Evolutionary conservation across 2,329 filamentous ascomycete genomes (phyloP).

Genomic region (Diaporthe citrichinensis): DNA sequence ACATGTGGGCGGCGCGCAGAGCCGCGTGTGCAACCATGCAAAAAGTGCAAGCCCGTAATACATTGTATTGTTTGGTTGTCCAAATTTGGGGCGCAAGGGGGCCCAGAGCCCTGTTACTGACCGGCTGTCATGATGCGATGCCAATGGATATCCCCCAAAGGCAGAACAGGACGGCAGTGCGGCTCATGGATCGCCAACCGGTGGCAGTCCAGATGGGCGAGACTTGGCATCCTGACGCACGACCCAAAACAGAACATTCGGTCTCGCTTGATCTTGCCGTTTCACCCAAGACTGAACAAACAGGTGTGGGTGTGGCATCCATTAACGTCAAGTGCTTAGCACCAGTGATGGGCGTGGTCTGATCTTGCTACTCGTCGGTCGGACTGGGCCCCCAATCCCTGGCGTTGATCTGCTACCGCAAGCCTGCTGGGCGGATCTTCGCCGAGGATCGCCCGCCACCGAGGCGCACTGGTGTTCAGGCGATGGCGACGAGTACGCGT

Average conservation of each 20-base stretch:
- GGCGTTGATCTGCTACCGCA: slow-evolving; percentile 6
- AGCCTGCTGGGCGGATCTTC: background rate
- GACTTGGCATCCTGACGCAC: slow-evolving; percentile 27
- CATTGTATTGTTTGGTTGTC: background rate
- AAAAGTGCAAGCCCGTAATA: background rate
- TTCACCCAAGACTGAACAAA: slow-evolving; percentile 3
- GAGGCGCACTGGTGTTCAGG: background rate
- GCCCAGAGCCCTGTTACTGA: background rate
- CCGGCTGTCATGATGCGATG: slow-evolving; percentile 5
- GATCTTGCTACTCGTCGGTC: slow-evolving; percentile 9
- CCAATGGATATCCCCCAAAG: background rate
- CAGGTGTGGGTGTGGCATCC: background rate
- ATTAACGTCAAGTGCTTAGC: background rate
- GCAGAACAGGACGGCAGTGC: background rate
- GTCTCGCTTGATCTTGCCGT: slow-evolving; percentile 30
- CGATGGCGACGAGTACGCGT: background rate
- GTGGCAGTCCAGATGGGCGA: background rate
- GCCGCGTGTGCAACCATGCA: slow-evolving; percentile 1
- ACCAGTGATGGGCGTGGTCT: slow-evolving; percentile 2
- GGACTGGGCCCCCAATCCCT: background rate
- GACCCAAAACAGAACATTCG: slow-evolving; percentile 33
- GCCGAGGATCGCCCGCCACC: slow-evolving; percentile 19
- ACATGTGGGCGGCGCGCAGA: slow-evolving; percentile 13
- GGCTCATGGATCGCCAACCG: background rate
- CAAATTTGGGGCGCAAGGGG: background rate